Conservation (phyloP, 2,329 filamentous ascomycete genomes). For the Colletotrichum higginsianum region DNA sequence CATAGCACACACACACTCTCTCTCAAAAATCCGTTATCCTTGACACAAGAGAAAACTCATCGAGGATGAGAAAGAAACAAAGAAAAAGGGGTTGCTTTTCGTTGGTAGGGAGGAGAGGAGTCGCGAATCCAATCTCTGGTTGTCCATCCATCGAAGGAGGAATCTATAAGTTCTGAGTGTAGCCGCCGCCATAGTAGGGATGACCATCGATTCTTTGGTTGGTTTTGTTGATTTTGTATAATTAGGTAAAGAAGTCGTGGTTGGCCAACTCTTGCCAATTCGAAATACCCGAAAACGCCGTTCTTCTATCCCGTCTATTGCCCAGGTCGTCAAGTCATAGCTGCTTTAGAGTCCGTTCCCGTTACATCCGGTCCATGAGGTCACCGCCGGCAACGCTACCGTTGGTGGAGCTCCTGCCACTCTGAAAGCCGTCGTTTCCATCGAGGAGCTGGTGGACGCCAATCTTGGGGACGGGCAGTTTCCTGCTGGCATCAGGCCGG, state of each 20-base stretch:
- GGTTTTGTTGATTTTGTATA: slow-evolving; percentile 12
- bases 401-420: slow-evolving; percentile 82
- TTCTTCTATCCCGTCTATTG: slow-evolving; percentile 58
- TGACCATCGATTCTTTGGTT: slow-evolving; percentile 26
- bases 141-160: slow-evolving; percentile 28
- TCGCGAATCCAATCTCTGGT: slow-evolving; percentile 37
- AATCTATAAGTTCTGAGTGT: slow-evolving; percentile 30
- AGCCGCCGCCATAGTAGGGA: slow-evolving; percentile 19
- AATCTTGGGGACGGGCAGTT: slow-evolving; percentile 93
- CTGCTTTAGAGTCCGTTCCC: slow-evolving; percentile 44
- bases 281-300: slow-evolving; percentile 51
- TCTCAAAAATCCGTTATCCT: not conserved
- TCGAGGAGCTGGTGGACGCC: slow-evolving; percentile 88
- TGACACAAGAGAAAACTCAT: slow-evolving; percentile 3
- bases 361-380: slow-evolving; percentile 70
- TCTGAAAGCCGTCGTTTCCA: slow-evolving; percentile 75
- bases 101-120: slow-evolving; percentile 30
- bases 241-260: slow-evolving; percentile 39
- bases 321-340: slow-evolving; percentile 57
- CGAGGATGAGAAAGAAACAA: slow-evolving; percentile 14
- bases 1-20: slow-evolving; percentile 8
- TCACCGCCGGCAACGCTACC: slow-evolving; percentile 84
- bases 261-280: slow-evolving; percentile 28
- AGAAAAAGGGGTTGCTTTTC: slow-evolving; percentile 31
- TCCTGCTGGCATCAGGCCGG: slow-evolving; percentile 86